Base-by-base conservation (phyloP, 805 yeast genomes). In the Ogataea parapolymorpha region DNA sequence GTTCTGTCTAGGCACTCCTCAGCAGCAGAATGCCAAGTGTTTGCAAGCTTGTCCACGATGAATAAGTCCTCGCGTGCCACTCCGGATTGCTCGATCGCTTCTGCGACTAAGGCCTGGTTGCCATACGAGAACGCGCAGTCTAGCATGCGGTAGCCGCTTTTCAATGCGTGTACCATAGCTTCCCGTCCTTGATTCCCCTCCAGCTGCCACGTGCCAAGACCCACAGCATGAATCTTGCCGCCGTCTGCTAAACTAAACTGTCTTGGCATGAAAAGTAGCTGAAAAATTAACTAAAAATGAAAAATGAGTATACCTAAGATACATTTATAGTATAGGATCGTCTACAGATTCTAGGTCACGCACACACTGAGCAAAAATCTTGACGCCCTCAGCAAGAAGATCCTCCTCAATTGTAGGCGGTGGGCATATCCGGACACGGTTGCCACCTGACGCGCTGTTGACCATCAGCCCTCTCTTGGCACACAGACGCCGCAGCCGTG, bases 121-220 rank as follows among this genome's bases (percentile, higher is more conserved):
- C 54, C 60, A 45, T 70, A 70, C 30, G 60, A 47, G 11, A 54
- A 69, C 1, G 75, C 75, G 8, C 71, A 61, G 47, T 70, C 75
- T 41, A 70, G 62, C 50, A 63, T 70, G 22, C 65, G 53, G 44
- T 68, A 70, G 3, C 74, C 75, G 26, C 32, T 12, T 18, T 38
- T 17, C 9, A 50, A 26, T n/a, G 64, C 62, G 39, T 62, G 57
- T 1, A 65, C 64, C 11, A 49, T 42, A 4, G 55, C 55, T 8
- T 39, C 17, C 14, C 15, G 35, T 15, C 48, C 53, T 23, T 39
- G 35, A 6, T 45, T 44, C 9, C 40, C 54, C 14, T 44, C 50
- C 20, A 46, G 35, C 29, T 48, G 48, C 55, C 52, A 51, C 1
- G 58, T 55, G 2, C 60, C 60, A 11, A 55, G 36, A 1, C 58